Evolutionary conservation across 768 basidiomycete species (phyloP).

Genomic region (Lactarius evosmus): DNA sequence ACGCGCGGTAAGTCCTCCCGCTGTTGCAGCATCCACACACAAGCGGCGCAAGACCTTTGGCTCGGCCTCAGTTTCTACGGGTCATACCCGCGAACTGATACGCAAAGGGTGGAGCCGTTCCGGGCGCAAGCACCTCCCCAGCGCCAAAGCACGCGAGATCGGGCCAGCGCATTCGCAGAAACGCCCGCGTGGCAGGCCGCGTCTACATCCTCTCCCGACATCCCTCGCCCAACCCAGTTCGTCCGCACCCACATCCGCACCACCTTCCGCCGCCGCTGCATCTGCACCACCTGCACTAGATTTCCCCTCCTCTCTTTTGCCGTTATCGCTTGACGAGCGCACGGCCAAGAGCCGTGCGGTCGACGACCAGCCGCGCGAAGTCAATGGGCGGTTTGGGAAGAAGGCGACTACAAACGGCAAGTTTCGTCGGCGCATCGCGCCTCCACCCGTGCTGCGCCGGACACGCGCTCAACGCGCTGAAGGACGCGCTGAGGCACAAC

Average conservation of each 20-base stretch:
- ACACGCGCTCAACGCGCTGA: conserved; percentile 28
- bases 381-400: conserved; percentile 66
- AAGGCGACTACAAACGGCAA: conserved; percentile 50
- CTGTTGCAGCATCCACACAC: conserved; percentile 31
- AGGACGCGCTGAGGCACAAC: conserved; percentile 26
- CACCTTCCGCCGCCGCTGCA: neutral
- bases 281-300: conserved; percentile 16
- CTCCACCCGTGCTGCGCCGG: conserved; percentile 10
- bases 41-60: conserved; percentile 48
- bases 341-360: conserved; percentile 45
- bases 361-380: conserved; percentile 56
- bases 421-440: conserved; percentile 33
- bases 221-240: conserved; percentile 1
- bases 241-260: neutral
- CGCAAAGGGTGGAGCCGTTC: conserved; percentile 32
- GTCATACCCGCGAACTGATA: conserved; percentile 30
- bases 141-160: conserved; percentile 36
- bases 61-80: conserved; percentile 10
- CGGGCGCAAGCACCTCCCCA: conserved; percentile 35
- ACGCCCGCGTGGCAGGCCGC: conserved; percentile 25
- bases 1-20: conserved; percentile 23
- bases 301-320: conserved; percentile 15
- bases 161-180: conserved; percentile 29
- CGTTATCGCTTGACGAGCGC: conserved; percentile 15
- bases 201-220: conserved; percentile 16